phyloP scores from a whole-genome alignment of 805 yeast genomes.

The Kregervanrija fluxuum region DNA sequence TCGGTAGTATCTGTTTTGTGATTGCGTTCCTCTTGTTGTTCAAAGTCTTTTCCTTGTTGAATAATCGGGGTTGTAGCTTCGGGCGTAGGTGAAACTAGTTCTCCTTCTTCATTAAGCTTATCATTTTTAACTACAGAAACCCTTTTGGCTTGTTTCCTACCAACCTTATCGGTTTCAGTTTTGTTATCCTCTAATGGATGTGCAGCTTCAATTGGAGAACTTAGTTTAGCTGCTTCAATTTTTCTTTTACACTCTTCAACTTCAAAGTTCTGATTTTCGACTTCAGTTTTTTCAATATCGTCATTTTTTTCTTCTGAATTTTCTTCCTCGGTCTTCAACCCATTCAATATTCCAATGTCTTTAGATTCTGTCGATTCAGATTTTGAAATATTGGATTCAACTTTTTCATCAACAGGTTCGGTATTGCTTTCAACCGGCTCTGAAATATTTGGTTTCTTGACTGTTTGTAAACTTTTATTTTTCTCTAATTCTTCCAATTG shows the following conservation, averaged over 20 bases:
- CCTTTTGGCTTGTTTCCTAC: neutral
- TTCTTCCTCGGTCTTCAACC: neutral
- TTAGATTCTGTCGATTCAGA: neutral
- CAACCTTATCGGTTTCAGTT: neutral
- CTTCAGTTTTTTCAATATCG: neutral
- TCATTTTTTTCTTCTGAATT: conserved; percentile 1
- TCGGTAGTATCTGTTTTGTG: too few species aligned
- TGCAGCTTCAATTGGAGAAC: too few species aligned
- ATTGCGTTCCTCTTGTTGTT: too few species aligned
- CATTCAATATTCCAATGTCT: neutral
- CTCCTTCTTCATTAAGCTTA: neutral
- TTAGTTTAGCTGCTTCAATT: neutral
- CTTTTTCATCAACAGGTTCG: conserved; percentile 1
- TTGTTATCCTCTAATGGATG: too few species aligned
- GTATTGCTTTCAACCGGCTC: too few species aligned
- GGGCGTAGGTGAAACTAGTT: conserved; percentile 10
- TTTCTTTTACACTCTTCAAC: neutral
- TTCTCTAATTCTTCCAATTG: neutral
- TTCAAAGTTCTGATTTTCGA: neutral
- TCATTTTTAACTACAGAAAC: neutral
- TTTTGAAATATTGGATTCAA: conserved; percentile 1
- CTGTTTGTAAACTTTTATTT: neutral
- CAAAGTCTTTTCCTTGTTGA: too few species aligned
- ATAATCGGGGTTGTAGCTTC: conserved; percentile 6
- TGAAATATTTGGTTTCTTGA: too few species aligned